Evolutionary conservation across 176 grass and related monocot species (phyloP).

Genomic region (Juncus inflexus): DNA sequence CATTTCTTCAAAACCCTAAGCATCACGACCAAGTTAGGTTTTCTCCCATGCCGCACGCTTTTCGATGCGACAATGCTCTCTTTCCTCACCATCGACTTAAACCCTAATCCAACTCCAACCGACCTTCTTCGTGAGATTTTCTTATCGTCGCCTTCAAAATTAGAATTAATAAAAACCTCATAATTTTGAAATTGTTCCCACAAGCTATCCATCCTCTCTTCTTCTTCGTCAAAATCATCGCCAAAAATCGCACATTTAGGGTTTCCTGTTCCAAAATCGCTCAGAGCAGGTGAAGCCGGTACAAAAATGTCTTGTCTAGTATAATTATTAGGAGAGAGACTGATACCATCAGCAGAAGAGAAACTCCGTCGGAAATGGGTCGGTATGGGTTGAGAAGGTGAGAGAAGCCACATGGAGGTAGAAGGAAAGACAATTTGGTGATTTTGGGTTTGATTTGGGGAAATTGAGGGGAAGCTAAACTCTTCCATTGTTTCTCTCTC

Average conservation of each 20-base stretch:
- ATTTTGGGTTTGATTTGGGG: conserved; percentile 18
- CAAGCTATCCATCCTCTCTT: conserved; percentile 33
- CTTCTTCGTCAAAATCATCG: conserved; percentile 9
- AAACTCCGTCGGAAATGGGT: conserved; percentile 27
- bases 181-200: conserved; percentile 32
- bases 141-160: conserved; percentile 1
- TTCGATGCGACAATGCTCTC: conserved; percentile 7
- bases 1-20: conserved; percentile 25
- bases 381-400: conserved; percentile 11
- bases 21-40: conserved; percentile 22
- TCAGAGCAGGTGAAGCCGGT: conserved; percentile 20
- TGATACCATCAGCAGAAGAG: conserved; percentile 22
- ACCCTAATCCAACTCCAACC: conserved; percentile 13
- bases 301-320: conserved; percentile 2
- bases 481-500: conserved; percentile 27
- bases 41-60: conserved; percentile 11
- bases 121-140: conserved; percentile 22
- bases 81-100: background rate
- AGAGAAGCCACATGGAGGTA: conserved; percentile 13
- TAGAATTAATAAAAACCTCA: background rate
- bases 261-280: conserved; percentile 2
- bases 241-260: conserved; percentile 2
- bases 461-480: conserved; percentile 29
- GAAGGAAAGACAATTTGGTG: conserved; percentile 16
- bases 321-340: conserved; percentile 1